phyloP scores from a whole-genome alignment of 176 grass and related monocot species.

The Guadua angustifolia region DNA sequence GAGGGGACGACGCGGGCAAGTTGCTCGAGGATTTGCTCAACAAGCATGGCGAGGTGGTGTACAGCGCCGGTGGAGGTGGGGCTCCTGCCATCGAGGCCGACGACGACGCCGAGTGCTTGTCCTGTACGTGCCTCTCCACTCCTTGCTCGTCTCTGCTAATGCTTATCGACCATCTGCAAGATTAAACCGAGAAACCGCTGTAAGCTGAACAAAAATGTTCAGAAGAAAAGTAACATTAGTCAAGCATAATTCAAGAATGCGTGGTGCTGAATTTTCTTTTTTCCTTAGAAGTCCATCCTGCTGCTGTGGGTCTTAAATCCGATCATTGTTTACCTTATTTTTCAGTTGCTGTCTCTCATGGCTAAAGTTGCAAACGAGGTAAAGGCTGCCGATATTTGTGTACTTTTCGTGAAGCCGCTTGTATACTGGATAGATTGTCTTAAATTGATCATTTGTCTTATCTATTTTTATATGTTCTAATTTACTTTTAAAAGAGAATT shows the following conservation, averaged over 20 bases:
- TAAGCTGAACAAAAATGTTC: constrained; percentile 1
- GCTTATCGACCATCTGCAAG: not conserved
- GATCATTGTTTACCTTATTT: constrained; percentile 6
- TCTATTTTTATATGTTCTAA: too few relatives aligned
- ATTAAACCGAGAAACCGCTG: not conserved
- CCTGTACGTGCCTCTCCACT: constrained; percentile 54
- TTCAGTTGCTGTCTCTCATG: constrained; percentile 77
- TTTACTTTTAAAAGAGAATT: too few relatives aligned
- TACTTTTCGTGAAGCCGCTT: constrained; percentile 83
- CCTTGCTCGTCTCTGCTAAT: not conserved
- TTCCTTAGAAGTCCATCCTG: not conserved
- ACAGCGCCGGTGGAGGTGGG: constrained; percentile 45
- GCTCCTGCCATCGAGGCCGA: constrained; percentile 54
- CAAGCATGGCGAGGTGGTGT: constrained; percentile 90
- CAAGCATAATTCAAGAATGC: not conserved
- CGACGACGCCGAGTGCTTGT: constrained; percentile 79
- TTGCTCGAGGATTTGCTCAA: constrained; percentile 90
- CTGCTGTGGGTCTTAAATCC: not conserved
- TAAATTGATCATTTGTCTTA: too few relatives aligned
- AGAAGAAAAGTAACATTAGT: not conserved
- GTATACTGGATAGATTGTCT: constrained; percentile 99
- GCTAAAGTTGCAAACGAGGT: constrained; percentile 91
- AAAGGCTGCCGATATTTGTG: constrained; percentile 81
- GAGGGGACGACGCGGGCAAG: constrained; percentile 64
- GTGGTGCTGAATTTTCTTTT: not conserved